These are phyloP conservation scores for Ilyonectria destructans DNA, from an alignment of 2,329 filamentous ascomycete species.

Conservation along the genomic window DNA sequence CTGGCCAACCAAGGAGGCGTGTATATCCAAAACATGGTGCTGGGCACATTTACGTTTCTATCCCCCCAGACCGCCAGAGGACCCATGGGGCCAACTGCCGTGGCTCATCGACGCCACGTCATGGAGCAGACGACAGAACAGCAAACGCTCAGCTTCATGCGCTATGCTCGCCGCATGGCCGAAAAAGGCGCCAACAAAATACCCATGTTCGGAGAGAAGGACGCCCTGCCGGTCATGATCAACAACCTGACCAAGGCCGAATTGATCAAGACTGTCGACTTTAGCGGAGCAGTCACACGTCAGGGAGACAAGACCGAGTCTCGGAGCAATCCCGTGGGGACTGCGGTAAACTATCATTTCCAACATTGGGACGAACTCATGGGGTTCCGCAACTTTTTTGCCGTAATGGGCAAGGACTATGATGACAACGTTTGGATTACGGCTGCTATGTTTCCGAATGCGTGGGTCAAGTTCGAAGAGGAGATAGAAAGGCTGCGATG, in stretches of 20 bases:
- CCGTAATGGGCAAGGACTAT: slow-evolving; percentile 28
- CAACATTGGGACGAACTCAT: slow-evolving; percentile 2
- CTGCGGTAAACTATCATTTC: slow-evolving; percentile 24
- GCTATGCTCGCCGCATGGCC: slow-evolving; percentile 38
- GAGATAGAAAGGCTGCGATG: slow-evolving; percentile 1
- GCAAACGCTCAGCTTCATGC: slow-evolving; percentile 51
- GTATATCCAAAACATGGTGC: slow-evolving; percentile 51
- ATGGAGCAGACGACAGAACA: slow-evolving; percentile 53
- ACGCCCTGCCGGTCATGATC: slow-evolving; percentile 54
- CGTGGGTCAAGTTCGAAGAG: slow-evolving; percentile 26
- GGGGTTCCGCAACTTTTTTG: slow-evolving; percentile 12
- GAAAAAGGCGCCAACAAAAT: not conserved
- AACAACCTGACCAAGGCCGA: slow-evolving; percentile 35
- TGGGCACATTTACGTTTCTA: slow-evolving; percentile 42
- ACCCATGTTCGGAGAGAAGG: slow-evolving; percentile 53
- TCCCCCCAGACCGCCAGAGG: slow-evolving; percentile 40
- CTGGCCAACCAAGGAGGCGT: slow-evolving; percentile 36
- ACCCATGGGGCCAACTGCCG: slow-evolving; percentile 51
- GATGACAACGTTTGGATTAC: slow-evolving; percentile 25
- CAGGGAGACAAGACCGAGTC: slow-evolving; percentile 6
- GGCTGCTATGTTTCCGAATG: slow-evolving; percentile 8
- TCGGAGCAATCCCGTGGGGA: slow-evolving; percentile 19
- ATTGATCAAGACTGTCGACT: slow-evolving; percentile 20
- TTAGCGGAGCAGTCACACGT: slow-evolving; percentile 14
- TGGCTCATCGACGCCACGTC: slow-evolving; percentile 52